These are phyloP conservation scores for Sideroxylon spinosum DNA, from an alignment of 179 eudicot species.

Conservation along the genomic window DNA sequence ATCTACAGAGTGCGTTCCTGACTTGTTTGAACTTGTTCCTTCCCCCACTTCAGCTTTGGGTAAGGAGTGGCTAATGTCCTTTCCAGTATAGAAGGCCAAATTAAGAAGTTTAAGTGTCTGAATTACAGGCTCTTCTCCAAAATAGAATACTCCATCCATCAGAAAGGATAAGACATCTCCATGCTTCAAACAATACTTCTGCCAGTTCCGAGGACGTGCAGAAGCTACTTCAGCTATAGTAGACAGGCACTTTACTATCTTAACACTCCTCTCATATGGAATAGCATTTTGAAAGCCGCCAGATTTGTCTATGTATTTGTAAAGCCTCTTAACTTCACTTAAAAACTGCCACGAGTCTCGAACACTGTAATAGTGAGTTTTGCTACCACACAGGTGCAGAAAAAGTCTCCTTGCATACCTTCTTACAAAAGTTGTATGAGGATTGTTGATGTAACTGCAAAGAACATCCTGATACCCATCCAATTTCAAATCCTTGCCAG, in stretches of 20 bases:
- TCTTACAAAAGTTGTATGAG: slow-evolving; percentile 78
- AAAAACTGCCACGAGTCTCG: slow-evolving; percentile 97
- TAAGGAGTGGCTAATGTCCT: slow-evolving; percentile 55
- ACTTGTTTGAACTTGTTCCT: slow-evolving; percentile 55
- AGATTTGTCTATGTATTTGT: slow-evolving; percentile 74
- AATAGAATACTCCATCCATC: slow-evolving; percentile 76
- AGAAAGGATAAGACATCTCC: slow-evolving; percentile 75
- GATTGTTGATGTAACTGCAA: slow-evolving; percentile 95
- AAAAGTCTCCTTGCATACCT: slow-evolving; percentile 96
- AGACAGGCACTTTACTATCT: slow-evolving; percentile 81
- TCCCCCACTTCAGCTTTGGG: slow-evolving; percentile 70
- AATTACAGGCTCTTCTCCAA: slow-evolving; percentile 93
- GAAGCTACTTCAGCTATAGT: slow-evolving; percentile 94
- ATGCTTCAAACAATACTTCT: slow-evolving; percentile 90
- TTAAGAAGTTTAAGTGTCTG: slow-evolving; percentile 84
- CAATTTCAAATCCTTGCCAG: slow-evolving; percentile 83
- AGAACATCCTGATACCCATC: slow-evolving; percentile 99
- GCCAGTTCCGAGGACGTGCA: slow-evolving; percentile 99
- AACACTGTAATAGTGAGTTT: slow-evolving; percentile 95
- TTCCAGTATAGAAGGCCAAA: slow-evolving; percentile 86
- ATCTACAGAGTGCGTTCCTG: slow-evolving; percentile 58
- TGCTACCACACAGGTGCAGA: slow-evolving; percentile 97
- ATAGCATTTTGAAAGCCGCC: slow-evolving; percentile 80
- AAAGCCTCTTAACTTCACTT: slow-evolving; percentile 83
- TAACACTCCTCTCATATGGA: slow-evolving; percentile 96